Conservation (phyloP, 2,329 filamentous ascomycete genomes). For the Colletotrichum zoysiae region DNA sequence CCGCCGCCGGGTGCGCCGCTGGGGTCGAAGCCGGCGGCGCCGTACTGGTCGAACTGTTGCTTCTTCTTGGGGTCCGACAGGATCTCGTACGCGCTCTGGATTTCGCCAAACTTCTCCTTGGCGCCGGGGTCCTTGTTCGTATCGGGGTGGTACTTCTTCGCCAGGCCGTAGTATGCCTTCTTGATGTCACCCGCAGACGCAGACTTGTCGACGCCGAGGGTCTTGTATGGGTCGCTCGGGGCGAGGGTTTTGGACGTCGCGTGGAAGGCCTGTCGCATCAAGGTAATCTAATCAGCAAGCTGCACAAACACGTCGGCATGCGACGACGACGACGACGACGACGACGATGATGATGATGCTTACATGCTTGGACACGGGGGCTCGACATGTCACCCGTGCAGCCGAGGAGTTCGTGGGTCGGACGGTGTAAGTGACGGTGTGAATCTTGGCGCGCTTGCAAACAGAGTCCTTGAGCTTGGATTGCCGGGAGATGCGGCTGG, state of each 20-base stretch:
- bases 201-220: constrained; percentile 84
- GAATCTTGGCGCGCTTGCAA: constrained; percentile 50
- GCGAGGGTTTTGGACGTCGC: constrained; percentile 65
- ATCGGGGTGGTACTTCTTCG: constrained; percentile 98
- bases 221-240: constrained; percentile 85
- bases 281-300: constrained; percentile 29
- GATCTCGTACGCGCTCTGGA: constrained; percentile 93
- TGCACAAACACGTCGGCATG: background rate
- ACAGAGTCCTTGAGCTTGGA: constrained; percentile 57
- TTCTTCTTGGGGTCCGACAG: constrained; percentile 94
- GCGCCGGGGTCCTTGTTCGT: constrained; percentile 96
- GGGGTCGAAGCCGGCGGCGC: constrained; percentile 88
- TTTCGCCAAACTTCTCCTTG: constrained; percentile 94
- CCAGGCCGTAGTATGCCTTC: constrained; percentile 96
- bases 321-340: too few relatives aligned
- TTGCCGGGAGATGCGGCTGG: constrained; percentile 53
- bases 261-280: constrained; percentile 66
- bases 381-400: constrained; percentile 49
- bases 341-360: constrained; percentile 2
- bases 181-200: constrained; percentile 93
- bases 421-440: constrained; percentile 38
- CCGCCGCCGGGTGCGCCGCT: constrained; percentile 72
- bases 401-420: constrained; percentile 39
- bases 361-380: constrained; percentile 42
- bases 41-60: constrained; percentile 91